Percentiles rank a stretch among this genome's conserved stretches.
phyloP scores from a whole-genome alignment of 768 basidiomycete species.

The Naganishia vaughanmartiniae region DNA sequence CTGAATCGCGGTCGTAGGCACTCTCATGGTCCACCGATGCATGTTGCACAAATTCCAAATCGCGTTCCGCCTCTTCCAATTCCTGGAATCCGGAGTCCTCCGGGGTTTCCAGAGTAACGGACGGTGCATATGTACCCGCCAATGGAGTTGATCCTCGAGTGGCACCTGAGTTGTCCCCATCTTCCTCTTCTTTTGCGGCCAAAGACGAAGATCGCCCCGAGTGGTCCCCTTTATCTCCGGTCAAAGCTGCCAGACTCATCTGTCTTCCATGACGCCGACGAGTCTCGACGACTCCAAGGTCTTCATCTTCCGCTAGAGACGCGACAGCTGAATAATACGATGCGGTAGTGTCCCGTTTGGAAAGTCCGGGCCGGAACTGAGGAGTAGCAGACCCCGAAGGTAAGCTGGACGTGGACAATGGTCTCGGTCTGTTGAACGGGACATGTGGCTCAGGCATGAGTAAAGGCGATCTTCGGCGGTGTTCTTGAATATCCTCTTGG shows the following conservation, averaged over 20 bases:
- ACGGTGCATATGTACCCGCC: constrained; percentile 24
- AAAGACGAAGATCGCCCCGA: background rate
- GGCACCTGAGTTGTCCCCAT: background rate
- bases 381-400: constrained; percentile 8
- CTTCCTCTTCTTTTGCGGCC: background rate
- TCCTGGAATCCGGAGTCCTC: constrained; percentile 22
- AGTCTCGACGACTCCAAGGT: constrained; percentile 36
- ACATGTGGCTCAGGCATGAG: constrained; percentile 7
- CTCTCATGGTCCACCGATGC: background rate
- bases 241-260: constrained; percentile 44
- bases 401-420: constrained; percentile 25
- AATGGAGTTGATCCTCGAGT: background rate
- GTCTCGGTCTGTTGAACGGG: constrained; percentile 23
- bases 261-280: constrained; percentile 41
- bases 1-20: constrained; percentile 20
- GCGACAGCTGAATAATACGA: constrained; percentile 41
- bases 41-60: constrained; percentile 27
- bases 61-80: constrained; percentile 23
- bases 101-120: constrained; percentile 1
- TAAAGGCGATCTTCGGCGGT: background rate
- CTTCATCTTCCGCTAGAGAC: constrained; percentile 25
- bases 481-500: background rate
- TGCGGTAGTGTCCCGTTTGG: constrained; percentile 27
- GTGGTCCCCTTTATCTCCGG: background rate
- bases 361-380: constrained; percentile 15